Base-by-base conservation (phyloP, 495 filamentous ascomycete genomes). In the Copromyces sp. region DNA sequence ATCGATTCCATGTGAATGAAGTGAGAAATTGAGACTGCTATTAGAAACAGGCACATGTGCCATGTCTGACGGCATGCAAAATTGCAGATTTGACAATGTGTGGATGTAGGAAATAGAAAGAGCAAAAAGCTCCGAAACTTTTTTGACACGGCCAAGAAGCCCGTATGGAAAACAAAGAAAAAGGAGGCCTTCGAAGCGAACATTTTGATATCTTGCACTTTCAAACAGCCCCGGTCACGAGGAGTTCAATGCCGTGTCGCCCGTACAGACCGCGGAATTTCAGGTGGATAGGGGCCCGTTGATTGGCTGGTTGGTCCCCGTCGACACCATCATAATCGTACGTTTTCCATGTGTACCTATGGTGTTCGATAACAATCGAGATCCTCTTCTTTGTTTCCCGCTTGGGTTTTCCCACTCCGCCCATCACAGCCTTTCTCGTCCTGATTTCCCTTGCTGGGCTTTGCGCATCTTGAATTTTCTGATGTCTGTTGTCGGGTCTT, bases 311-410 rank as follows among this genome's bases (percentile, higher is more conserved):
- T 35, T 32, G 17, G 70, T 37, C 74, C 73, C 75, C 73, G 39
- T 73, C 24, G 40, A 70, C 3, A 39, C 75, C 72, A 69, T 74
- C 70, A 74, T 39, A 72, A 79, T 80, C 77, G 76, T 79, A 80
- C 76, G 76, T 81, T 80, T 80, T 80, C 74, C 78, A 77, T 78
- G 75, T 77, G 76, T 69, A 35, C 75, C 77, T 73, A 69, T 72
- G 71, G 73, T 69, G 75, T 61, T 76, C 78, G 77, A 79, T 79
- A 74, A 75, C 72, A 78, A 81, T 81, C 79, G 78, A 80, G 78
- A 81, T 80, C 74, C 72, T 59, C 40, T 53, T 71, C 71, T 61
- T 72, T 70, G 73, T 71, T 71, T 69, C 65, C 59, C 40, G 68
- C 71, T 39, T 42, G 69, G 45, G 16, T 61, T 47, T 12, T 65